Conservation (phyloP, 257 asterid species). For the Nyctanthes arbortristis region DNA sequence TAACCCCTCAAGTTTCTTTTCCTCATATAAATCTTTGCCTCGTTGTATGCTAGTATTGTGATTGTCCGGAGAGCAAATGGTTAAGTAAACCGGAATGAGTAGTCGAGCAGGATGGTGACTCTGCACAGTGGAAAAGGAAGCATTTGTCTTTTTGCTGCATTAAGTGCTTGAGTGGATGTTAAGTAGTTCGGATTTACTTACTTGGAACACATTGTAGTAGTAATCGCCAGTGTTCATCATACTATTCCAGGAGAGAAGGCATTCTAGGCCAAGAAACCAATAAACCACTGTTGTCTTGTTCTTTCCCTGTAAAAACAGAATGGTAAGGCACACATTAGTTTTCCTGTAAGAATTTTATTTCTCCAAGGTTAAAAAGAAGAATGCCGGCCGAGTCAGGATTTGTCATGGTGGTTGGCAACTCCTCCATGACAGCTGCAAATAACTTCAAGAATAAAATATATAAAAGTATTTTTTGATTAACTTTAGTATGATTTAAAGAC, state of each 20-base stretch:
- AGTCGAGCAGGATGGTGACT: conserved; percentile 78
- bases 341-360: background rate
- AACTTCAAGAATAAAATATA: too few relatives aligned
- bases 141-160: too few relatives aligned
- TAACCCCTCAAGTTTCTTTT: conserved; percentile 67
- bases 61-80: conserved; percentile 70
- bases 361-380: background rate
- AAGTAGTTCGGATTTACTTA: conserved; percentile 25
- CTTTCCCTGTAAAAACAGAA: conserved; percentile 60
- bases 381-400: conserved; percentile 22
- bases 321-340: background rate
- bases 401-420: conserved; percentile 35
- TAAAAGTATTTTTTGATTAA: too few relatives aligned
- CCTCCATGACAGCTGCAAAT: too few relatives aligned
- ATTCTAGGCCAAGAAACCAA: conserved; percentile 81
- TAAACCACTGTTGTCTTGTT: conserved; percentile 53
- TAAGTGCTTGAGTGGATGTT: too few relatives aligned
- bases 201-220: conserved; percentile 67
- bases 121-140: conserved; percentile 37
- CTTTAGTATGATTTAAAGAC: too few relatives aligned
- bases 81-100: conserved; percentile 77
- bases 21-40: conserved; percentile 71
- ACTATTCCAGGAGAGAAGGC: conserved; percentile 87
- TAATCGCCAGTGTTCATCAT: conserved; percentile 79
- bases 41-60: conserved; percentile 51